Evolutionary conservation across 768 basidiomycete genomes (phyloP), one percentile per base, ranked within the genome.

Genomic region (Galerina marginata): DNA sequence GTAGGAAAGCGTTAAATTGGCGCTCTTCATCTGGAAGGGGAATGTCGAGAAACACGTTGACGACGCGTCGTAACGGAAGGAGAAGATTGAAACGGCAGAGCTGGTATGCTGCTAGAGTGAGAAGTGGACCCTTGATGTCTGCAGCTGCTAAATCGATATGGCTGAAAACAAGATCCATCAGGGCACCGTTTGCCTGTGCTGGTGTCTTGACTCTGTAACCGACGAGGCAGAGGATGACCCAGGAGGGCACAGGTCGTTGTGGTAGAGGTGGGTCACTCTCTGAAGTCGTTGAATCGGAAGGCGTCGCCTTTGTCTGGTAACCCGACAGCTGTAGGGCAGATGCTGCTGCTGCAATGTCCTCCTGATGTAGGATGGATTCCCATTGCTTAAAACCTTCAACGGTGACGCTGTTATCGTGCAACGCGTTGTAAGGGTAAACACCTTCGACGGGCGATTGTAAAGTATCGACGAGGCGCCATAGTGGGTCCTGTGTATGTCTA

Each of bases 151-250:
- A 23, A 10, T 73, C 61, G 7, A 84, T 68, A 47, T 86, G 74
- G 1, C 74, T 59, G 60, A 79, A 71, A 3, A 81, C 74, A 23
- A 89, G 70, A 52, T 80, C 77, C 42, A 81, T 65, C 37, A 84
- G 64, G 1, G 77, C 74, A 0, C 76, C 76, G 16, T 73, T 70
- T 0, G 85, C 86, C 23, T 89, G 80, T 14, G 57, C 57, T 1
- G 77, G 69, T 0, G 81, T 80, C n/a, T 68, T 73, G 10, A 86
- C 75, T 68, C 79, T 83, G 71, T 78, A 79, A 3, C 69, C 72
- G 14, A 82, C 71, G 43, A 89, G 74, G 46, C 80, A 77, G 33
- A 90, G 71, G 10, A 82, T 68, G n/a, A 87, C 72, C 87, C 87
- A 90, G 0, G 78, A 63, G 0, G 89, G 88, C 11, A 76, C 26